A percentile compares a stretch with the other conserved stretches of the same genome.
Conservation (phyloP, 768 basidiomycete genomes). For the Pulveroboletus ravenelii region DNA sequence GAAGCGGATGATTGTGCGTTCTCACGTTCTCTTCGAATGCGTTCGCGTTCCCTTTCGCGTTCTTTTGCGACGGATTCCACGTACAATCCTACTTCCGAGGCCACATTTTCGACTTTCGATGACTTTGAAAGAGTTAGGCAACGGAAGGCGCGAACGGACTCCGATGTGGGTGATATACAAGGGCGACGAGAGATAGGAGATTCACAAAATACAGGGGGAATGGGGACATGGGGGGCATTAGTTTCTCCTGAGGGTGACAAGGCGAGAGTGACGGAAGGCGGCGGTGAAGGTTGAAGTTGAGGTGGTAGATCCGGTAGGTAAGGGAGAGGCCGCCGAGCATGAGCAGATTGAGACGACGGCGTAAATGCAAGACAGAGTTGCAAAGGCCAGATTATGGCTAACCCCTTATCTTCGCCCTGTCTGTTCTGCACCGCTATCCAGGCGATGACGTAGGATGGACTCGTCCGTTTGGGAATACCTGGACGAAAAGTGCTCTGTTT, state of each 20-base stretch:
- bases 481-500: slow-evolving; percentile 19
- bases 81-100: slow-evolving; percentile 59
- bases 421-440: slow-evolving; percentile 75
- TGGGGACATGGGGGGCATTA: not conserved
- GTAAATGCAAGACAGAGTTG: slow-evolving; percentile 50
- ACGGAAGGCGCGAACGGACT: slow-evolving; percentile 41
- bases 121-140: slow-evolving; percentile 49
- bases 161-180: slow-evolving; percentile 35
- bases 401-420: slow-evolving; percentile 76
- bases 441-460: slow-evolving; percentile 52
- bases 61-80: slow-evolving; percentile 75
- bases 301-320: slow-evolving; percentile 61
- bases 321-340: slow-evolving; percentile 41
- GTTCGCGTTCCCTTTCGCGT: slow-evolving; percentile 71
- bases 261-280: slow-evolving; percentile 28
- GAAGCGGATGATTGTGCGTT: slow-evolving; percentile 32
- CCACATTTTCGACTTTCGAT: slow-evolving; percentile 48
- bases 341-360: slow-evolving; percentile 32
- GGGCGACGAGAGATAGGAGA: slow-evolving; percentile 32
- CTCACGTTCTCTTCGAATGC: slow-evolving; percentile 64
- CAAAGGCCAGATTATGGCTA: slow-evolving; percentile 69
- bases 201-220: slow-evolving; percentile 10
- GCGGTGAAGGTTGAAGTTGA: slow-evolving; percentile 54
- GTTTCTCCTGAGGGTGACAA: slow-evolving; percentile 17
- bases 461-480: slow-evolving; percentile 14